Evolutionary conservation across 2,329 filamentous ascomycete species (phyloP).

Genomic region (Ciborinia camelliae): DNA sequence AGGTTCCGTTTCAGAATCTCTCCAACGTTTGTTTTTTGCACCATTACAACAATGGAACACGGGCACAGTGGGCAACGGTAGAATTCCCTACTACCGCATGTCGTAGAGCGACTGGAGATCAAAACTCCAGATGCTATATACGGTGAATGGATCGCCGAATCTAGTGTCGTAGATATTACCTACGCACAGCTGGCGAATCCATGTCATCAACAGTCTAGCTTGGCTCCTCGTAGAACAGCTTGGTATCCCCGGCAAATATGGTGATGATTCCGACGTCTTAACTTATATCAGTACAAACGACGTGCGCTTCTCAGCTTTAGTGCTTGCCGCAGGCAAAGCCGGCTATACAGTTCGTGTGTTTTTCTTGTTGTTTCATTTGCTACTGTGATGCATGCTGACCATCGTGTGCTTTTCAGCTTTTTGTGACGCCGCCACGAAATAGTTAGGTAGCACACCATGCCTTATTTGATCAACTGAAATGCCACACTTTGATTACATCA

Average conservation of each 20-base stretch:
- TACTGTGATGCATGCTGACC: conserved; percentile 35
- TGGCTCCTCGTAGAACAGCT: conserved; percentile 14
- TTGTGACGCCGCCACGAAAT: background rate
- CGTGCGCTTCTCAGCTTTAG: background rate
- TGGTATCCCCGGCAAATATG: background rate
- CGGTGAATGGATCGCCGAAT: background rate
- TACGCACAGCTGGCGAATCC: background rate
- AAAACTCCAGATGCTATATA: background rate
- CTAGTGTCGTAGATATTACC: background rate
- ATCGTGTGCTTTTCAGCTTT: conserved; percentile 31
- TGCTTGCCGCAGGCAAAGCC: background rate
- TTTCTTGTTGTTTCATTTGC: background rate
- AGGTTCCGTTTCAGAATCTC: background rate
- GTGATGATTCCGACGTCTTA: conserved; percentile 39
- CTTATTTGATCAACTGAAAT: background rate
- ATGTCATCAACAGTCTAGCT: background rate
- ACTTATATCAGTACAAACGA: conserved; percentile 41
- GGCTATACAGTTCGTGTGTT: background rate
- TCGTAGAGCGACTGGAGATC: background rate
- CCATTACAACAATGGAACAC: background rate
- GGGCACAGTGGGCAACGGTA: background rate
- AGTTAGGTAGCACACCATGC: background rate
- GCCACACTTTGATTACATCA: background rate
- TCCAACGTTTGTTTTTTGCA: no score
- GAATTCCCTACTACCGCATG: background rate